Base-by-base conservation (phyloP, 371 early-diverging fungal genomes). In the Smittium mucronatum region DNA sequence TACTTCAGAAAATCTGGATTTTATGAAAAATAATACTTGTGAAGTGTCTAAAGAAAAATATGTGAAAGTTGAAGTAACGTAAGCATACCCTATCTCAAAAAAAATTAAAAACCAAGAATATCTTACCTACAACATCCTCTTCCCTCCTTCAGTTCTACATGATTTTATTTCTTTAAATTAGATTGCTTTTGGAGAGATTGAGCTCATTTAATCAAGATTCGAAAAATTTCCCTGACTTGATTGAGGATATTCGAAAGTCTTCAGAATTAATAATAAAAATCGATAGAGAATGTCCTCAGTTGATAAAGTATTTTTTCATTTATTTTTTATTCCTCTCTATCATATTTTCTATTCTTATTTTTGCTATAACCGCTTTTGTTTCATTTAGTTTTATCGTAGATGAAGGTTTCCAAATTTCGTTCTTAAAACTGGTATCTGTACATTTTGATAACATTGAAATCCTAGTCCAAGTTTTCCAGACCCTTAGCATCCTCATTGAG, bases 401-500 rank as follows among this genome's bases (percentile, higher is more conserved):
- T 47, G 47, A 47, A 21, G 47, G 47, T 11, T 47, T 47, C 21
- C 47, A 47, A 5, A 11, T 47, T 11, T 5, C 47, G 21, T 11
- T 47, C 47, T 11, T 21, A 47, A 21, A 47, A 11, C 47, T 47
- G 5, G 5, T 47, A 47, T 47, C 47, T 47, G 5, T 11, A 11
- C 21, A 47, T 47, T 5, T 21, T 47, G 47, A 76, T 58, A 75
- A 75, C 36, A 71, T 73, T 2, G 74, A 76, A 0, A 72, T 85
- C 25, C 74, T 77, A 2, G 78, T 82, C 11, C 85, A 85, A 67
- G 76, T 85, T 33, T 73, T 85, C 26, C 85, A 85, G 70, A 85
- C 85, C 0, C 80, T 85, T 74, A 85, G 82, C 65, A 85, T 85
- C 57, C 80, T 85, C 68, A 75, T 84, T 69, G 85, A 85, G 59